These are phyloP conservation scores for Ophiostoma tasmaniense DNA, from an alignment of 2,329 filamentous ascomycete species.

Conservation along the genomic window DNA sequence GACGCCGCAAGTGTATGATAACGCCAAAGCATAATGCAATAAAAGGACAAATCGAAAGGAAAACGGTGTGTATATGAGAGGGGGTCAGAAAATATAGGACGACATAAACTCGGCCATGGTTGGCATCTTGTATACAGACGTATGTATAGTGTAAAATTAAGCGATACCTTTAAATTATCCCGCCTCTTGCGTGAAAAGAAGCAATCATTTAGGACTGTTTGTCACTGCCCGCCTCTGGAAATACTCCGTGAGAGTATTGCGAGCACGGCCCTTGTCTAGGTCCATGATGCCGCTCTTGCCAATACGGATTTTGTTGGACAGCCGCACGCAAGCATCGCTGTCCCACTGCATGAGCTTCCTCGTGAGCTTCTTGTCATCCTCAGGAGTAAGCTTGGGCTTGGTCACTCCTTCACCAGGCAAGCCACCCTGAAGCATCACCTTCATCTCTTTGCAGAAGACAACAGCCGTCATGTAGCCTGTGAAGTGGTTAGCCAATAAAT, in stretches of 20 bases:
- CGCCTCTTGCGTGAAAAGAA: not conserved
- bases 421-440: constrained; percentile 9
- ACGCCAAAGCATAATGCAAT: not conserved
- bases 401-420: not conserved
- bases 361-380: not conserved
- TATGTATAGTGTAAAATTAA: constrained; percentile 17
- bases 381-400: not conserved
- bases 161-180: constrained; percentile 9
- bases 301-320: constrained; percentile 24
- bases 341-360: constrained; percentile 21
- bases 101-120: not conserved
- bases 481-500: not conserved
- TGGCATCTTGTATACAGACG: constrained; percentile 14
- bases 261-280: not conserved
- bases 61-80: not conserved
- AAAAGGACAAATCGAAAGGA: not conserved
- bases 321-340: constrained; percentile 18
- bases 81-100: not conserved
- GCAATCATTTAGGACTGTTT: not conserved
- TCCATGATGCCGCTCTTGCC: constrained; percentile 19
- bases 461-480: constrained; percentile 32
- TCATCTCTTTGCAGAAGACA: constrained; percentile 30
- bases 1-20: not conserved
- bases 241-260: not conserved
- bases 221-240: not conserved